Percentiles rank a stretch among this genome's conserved stretches.
These are phyloP conservation scores for Choanephora cucurbitarum DNA, from an alignment of 371 early-diverging fungal species.

Conservation along the genomic window DNA sequence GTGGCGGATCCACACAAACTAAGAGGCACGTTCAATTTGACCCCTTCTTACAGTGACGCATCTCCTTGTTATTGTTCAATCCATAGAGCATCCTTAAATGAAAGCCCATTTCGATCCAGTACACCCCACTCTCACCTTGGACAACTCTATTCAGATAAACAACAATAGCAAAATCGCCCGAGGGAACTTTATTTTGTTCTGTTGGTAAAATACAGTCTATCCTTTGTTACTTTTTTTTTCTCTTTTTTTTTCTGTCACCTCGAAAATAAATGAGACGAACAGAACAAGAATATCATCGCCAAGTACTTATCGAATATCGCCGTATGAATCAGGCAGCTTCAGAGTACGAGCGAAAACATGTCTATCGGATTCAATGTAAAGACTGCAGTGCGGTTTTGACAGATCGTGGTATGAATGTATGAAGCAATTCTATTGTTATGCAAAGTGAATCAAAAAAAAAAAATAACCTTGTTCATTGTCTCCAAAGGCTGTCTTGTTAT, in stretches of 20 bases:
- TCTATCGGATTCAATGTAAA: conserved; percentile 40
- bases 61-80: background rate
- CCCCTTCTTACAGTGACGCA: background rate
- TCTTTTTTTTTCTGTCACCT: background rate
- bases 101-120: conserved; percentile 16
- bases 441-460: too few species aligned
- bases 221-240: background rate
- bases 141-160: conserved; percentile 12
- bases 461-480: background rate
- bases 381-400: conserved; percentile 32
- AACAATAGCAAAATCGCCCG: background rate
- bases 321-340: conserved; percentile 27
- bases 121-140: too few species aligned
- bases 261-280: background rate
- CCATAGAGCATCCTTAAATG: background rate
- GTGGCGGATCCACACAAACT: background rate
- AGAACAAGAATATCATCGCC: conserved; percentile 14
- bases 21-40: background rate
- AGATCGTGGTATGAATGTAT: conserved; percentile 48
- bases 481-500: conserved; percentile 37
- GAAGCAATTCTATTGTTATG: background rate
- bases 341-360: conserved; percentile 41
- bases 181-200: too few species aligned
- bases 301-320: conserved; percentile 29
- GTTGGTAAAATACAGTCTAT: too few species aligned